Evolutionary conservation across 805 yeast genomes (phyloP), one percentile per base, ranked within the genome.

Genomic region (Suhomyces vadensis): DNA sequence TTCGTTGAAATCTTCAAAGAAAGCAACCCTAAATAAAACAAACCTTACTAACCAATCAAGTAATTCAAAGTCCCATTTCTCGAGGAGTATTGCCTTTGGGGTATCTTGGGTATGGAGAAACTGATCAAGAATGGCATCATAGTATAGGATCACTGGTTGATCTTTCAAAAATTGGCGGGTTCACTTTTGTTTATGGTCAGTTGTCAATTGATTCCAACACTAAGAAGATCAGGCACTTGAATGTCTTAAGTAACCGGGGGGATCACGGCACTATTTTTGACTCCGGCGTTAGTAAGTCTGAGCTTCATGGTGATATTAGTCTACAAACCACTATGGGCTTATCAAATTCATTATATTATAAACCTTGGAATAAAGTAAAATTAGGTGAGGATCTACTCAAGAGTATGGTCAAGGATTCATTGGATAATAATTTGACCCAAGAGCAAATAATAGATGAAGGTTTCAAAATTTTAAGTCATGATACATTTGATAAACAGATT

Each of bases 281-380:
- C 11, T 31, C n/a, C 14, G 37, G 38, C 4, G 44, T 24, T 9
- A 21, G 38, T n/a, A 27, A 17, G 19, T 43, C 26, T 9, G 56
- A 57, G 20, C 35, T 38, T 17, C 41, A 38, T 17, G 52, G 49
- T 16, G 64, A 58, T 6, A 50, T 60, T 7, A 52, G 55, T 8
- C 42, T 43, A 16, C 50, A 61, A 13, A 57, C 63, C 6, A 73
- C 80, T 0, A 69, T 83, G 43, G 87, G 88, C 1, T 55, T 87
- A 10, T 83, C 91, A 1, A 87, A 87, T 57, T 84, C 91, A 2
- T 64, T 78, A n/a, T 77, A 71, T 51, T 69, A 74, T 23, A 71
- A 79, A 20, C 85, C 87, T 5, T 91, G 98, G 97, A 75, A 77
- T 0, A 92, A 91, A 55, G 85, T 85, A 0, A 52, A 57, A 4